A percentile compares a stretch with the other conserved stretches of the same genome.
phyloP scores from a whole-genome alignment of 2,329 filamentous ascomycete genomes.

The Hymenoscyphus scutula region DNA sequence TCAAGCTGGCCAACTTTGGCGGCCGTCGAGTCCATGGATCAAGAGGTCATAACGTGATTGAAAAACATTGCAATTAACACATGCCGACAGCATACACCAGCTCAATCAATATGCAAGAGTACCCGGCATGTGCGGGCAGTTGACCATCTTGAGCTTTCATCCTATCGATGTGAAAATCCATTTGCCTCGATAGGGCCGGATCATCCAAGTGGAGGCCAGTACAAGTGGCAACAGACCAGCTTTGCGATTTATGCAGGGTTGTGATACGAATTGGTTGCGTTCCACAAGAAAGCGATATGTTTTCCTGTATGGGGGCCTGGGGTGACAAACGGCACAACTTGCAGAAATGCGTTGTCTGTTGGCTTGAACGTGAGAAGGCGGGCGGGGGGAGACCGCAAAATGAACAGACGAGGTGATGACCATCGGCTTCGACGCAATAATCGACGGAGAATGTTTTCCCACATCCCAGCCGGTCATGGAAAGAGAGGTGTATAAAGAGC shows the following conservation, averaged over 20 bases:
- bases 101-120: constrained; percentile 20
- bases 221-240: constrained; percentile 2
- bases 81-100: constrained; percentile 24
- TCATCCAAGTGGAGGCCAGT: constrained; percentile 13
- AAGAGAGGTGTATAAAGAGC: constrained; percentile 30
- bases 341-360: constrained; percentile 32
- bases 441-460: neutral
- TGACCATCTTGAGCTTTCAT: constrained; percentile 14
- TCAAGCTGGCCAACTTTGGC: constrained; percentile 17
- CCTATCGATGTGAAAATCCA: constrained; percentile 22
- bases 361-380: constrained; percentile 21
- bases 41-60: constrained; percentile 34
- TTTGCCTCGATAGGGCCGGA: constrained; percentile 15
- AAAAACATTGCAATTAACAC: constrained; percentile 23
- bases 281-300: constrained; percentile 8
- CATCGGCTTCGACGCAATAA: constrained; percentile 10
- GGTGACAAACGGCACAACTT: constrained; percentile 19
- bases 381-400: constrained; percentile 14
- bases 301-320: constrained; percentile 11
- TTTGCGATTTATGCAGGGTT: constrained; percentile 11
- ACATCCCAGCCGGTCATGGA: neutral
- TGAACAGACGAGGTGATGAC: constrained; percentile 6
- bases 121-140: constrained; percentile 24
- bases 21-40: constrained; percentile 25
- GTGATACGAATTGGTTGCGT: constrained; percentile 11